Evolutionary conservation across 2,329 filamentous ascomycete species (phyloP).

Genomic region (Arthrobotrys musiformis): DNA sequence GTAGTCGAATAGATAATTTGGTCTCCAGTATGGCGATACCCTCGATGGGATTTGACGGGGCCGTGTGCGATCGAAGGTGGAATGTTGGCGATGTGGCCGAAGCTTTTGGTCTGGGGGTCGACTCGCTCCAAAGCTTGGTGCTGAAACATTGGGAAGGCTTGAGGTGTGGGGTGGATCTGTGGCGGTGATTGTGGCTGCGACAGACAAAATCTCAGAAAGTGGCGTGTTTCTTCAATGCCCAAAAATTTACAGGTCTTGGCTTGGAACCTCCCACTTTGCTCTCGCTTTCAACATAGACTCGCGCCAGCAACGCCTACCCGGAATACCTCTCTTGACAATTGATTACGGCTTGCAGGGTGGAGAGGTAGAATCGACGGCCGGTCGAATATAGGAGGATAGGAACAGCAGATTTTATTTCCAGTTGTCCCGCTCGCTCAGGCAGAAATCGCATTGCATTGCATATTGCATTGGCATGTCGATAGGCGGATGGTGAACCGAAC

Average conservation of each 20-base stretch:
- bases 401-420: background rate
- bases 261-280: background rate
- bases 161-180: conserved; percentile 40
- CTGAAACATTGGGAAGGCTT: too few relatives aligned
- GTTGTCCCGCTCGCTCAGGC: background rate
- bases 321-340: background rate
- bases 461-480: conserved; percentile 10
- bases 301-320: background rate
- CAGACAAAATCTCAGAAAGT: conserved; percentile 49
- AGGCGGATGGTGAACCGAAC: conserved; percentile 17
- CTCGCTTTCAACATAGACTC: background rate
- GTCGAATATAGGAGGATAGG: background rate
- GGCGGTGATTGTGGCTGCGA: conserved; percentile 19
- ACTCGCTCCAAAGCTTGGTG: background rate
- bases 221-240: conserved; percentile 39
- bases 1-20: background rate
- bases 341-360: background rate
- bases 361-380: background rate
- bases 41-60: background rate
- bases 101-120: too few relatives aligned
- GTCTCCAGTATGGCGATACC: background rate
- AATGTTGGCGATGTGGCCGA: conserved; percentile 20
- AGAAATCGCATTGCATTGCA: background rate
- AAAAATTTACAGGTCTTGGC: conserved; percentile 20
- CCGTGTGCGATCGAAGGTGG: conserved; percentile 13